A percentile compares a stretch with the other conserved stretches of the same genome.
These are phyloP conservation scores for Podila epicladia DNA, from an alignment of 192 early-diverging fungal species.

Conservation along the genomic window DNA sequence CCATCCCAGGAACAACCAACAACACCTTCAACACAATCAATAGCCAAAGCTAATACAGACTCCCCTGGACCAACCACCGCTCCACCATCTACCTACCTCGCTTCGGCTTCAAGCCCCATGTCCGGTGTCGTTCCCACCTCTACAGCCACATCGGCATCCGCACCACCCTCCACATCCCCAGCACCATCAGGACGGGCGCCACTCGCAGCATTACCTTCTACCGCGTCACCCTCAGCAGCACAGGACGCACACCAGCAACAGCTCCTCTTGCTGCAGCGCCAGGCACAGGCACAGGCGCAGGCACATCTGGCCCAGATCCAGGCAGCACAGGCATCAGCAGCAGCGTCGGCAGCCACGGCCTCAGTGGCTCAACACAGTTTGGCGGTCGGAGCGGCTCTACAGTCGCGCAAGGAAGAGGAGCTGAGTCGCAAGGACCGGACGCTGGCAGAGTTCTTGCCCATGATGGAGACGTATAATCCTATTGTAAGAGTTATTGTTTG, in stretches of 20 bases:
- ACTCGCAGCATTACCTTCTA: not conserved
- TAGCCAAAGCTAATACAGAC: too few species aligned
- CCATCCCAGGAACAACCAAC: not conserved
- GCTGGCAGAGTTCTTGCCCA: constrained; percentile 85
- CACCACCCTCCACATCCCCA: not conserved
- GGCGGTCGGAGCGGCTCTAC: constrained; percentile 35
- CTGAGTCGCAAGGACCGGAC: constrained; percentile 71
- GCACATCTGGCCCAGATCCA: not conserved
- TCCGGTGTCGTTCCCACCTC: constrained; percentile 21
- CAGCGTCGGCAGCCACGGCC: not conserved
- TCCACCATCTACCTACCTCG: not conserved
- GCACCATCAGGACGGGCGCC: not conserved
- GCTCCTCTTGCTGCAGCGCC: constrained; percentile 11
- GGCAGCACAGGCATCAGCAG: constrained; percentile 2
- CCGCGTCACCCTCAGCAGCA: not conserved
- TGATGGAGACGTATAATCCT: constrained; percentile 89
- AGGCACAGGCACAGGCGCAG: constrained; percentile 14
- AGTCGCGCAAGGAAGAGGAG: constrained; percentile 61
- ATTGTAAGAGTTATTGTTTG: constrained; percentile 64
- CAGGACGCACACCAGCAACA: constrained; percentile 15
- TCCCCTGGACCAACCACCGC: not conserved
- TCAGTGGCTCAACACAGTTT: constrained; percentile 28
- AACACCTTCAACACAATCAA: too few species aligned
- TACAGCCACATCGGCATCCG: not conserved
- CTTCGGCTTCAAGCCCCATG: constrained; percentile 17